phyloP scores from a whole-genome alignment of 2,329 filamentous ascomycete genomes.

The Fusarium multiceps region DNA sequence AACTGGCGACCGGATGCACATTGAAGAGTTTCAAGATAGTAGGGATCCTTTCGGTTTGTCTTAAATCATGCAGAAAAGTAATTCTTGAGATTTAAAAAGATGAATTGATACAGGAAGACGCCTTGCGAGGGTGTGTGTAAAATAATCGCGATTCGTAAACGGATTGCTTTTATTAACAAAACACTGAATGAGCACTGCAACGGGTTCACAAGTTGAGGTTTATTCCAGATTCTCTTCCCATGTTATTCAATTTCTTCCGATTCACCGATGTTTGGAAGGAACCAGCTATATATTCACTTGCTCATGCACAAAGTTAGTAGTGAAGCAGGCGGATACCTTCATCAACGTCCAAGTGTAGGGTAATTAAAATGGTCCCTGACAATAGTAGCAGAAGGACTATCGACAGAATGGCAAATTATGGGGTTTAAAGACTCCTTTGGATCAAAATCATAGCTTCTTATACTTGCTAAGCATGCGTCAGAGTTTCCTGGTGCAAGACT shows the following conservation, averaged over 20 bases:
- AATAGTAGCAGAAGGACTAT: not conserved
- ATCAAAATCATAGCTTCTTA: too few relatives aligned
- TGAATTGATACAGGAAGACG: fast-evolving
- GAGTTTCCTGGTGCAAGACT: too few relatives aligned
- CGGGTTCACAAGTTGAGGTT: not conserved
- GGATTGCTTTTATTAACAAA: not conserved
- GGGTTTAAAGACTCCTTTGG: too few relatives aligned
- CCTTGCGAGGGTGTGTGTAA: not conserved
- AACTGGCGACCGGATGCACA: not conserved
- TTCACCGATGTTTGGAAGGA: not conserved
- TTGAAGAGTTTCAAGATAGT: not conserved
- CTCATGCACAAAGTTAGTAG: not conserved
- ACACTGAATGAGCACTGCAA: not conserved
- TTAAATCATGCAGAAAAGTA: fast-evolving
- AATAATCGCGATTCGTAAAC: not conserved
- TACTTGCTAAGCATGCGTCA: too few relatives aligned
- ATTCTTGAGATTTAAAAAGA: not conserved
- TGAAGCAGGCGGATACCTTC: not conserved
- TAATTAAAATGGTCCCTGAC: not conserved
- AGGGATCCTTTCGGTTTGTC: not conserved
- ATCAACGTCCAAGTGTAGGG: not conserved
- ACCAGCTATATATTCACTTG: not conserved
- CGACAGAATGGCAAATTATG: too few relatives aligned
- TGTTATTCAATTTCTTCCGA: not conserved
- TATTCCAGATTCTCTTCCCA: not conserved